Base-by-base conservation (phyloP, 2,329 filamentous ascomycete species). In the Alternaria rosae region DNA sequence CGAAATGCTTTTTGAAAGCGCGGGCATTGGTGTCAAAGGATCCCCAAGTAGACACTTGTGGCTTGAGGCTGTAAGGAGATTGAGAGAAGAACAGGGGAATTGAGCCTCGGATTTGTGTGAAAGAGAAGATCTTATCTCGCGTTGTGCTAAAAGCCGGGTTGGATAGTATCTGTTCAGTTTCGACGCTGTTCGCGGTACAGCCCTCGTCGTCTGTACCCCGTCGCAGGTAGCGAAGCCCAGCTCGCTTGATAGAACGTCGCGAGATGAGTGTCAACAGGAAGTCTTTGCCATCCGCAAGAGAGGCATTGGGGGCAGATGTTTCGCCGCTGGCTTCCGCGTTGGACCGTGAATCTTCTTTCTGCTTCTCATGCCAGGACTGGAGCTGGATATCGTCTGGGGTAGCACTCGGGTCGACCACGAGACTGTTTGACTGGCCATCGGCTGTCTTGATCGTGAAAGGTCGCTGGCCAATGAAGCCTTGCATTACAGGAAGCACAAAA, bases 81-180 rank as follows among this genome's bases (percentile, higher is more conserved):
- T 99, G 95, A 0, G 94, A 96, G 76, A 97, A 99, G 82, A 95
- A 98, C 0, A 98, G 80, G 0, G 95, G 95, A 66, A 98, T 97
- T 21, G 94, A 97, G 7, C 94, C 94, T 66, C 95, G 88, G 23
- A 93, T 84, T 76, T 99, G 95, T 4, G 96, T 82, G 70, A 97
- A 96, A 0, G 93, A 97, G 77, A 92, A 92, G 3, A 90, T 84
- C 68, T 88, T 92, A 51, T 77, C 75, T 12, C 81, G 77, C 12
- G 84, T 80, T 0, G 85, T 75, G 17, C 88, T 85, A 88, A 91
- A 94, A 1, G 85, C 84, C 2, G 88, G 83, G 0, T 87, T 86
- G 0, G 92, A 95, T 3, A 99, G 84, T 10, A 99, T 91, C 78
- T 99, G 95, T 76, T 99, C 95, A 0, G 94, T 97, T 81, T 99